A percentile compares a stretch with the other conserved stretches of the same genome.
Conservation (phyloP, 352 stramenopile genomes). For the Aphanomyces stellatus region DNA sequence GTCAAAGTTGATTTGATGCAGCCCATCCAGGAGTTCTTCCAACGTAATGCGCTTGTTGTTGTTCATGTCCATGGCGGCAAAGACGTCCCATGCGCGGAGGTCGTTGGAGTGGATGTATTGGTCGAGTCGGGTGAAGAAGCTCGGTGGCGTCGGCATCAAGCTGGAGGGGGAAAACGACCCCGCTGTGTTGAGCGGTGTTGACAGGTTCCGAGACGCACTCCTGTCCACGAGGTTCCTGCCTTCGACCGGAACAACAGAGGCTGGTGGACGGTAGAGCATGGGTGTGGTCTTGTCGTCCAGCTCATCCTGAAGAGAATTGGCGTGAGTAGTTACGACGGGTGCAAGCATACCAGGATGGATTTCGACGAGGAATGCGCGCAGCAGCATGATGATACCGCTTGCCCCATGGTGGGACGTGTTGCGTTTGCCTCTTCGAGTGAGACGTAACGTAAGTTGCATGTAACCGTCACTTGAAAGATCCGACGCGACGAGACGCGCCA, state of each 20-base stretch:
- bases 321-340: no score
- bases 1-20: slow-evolving; percentile 41
- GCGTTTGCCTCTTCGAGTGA: no score
- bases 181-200: no score
- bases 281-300: not conserved
- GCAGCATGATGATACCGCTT: not conserved
- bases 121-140: slow-evolving; percentile 44
- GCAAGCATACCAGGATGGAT: not conserved
- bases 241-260: not conserved
- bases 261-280: slow-evolving; percentile 8
- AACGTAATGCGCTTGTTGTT: slow-evolving; percentile 29
- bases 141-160: slow-evolving; percentile 22
- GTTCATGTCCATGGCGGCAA: slow-evolving; percentile 37
- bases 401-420: not conserved
- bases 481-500: no score
- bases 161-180: no score
- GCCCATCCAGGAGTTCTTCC: slow-evolving; percentile 39
- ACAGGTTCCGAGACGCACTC: not conserved
- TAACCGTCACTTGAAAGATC: no score
- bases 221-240: not conserved
- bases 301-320: not conserved
- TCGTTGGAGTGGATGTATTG: slow-evolving; percentile 41
- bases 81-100: slow-evolving; percentile 40
- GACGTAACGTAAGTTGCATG: no score
- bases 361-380: not conserved